These are phyloP conservation scores for Phyllostachys edulis DNA, from an alignment of 176 grass and related monocot species.

Conservation along the genomic window DNA sequence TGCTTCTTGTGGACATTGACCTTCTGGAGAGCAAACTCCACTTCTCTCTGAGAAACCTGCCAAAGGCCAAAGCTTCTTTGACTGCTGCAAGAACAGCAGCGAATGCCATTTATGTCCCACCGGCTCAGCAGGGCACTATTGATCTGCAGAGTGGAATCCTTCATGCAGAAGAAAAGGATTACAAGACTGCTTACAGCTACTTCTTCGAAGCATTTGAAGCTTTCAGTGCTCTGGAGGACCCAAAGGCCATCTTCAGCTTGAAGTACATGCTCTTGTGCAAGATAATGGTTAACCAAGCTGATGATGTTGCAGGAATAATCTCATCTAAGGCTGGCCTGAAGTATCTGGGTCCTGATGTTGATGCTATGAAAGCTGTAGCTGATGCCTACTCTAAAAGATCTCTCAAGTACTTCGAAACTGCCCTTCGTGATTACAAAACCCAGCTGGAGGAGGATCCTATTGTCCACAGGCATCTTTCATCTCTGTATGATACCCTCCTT, in stretches of 20 bases:
- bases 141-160: slow-evolving; percentile 93
- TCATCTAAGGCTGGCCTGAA: slow-evolving; percentile 73
- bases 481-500: slow-evolving; percentile 70
- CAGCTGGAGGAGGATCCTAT: slow-evolving; percentile 79
- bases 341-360: slow-evolving; percentile 78
- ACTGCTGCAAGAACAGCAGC: slow-evolving; percentile 88
- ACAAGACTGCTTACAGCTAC: slow-evolving; percentile 82
- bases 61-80: slow-evolving; percentile 82
- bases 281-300: slow-evolving; percentile 93
- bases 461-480: slow-evolving; percentile 72
- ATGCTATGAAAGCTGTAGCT: slow-evolving; percentile 90
- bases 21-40: slow-evolving; percentile 93
- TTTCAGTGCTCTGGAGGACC: slow-evolving; percentile 64
- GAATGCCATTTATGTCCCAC: slow-evolving; percentile 89
- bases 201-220: slow-evolving; percentile 86
- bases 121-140: slow-evolving; percentile 84
- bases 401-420: slow-evolving; percentile 70
- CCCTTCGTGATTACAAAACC: slow-evolving; percentile 52
- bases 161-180: slow-evolving; percentile 91
- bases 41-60: slow-evolving; percentile 82
- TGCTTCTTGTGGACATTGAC: slow-evolving; percentile 90
- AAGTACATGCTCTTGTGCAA: slow-evolving; percentile 98
- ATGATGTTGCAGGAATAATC: slow-evolving; percentile 78
- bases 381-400: slow-evolving; percentile 69
- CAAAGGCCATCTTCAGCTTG: slow-evolving; percentile 65